Conservation (phyloP, 2,329 filamentous ascomycete species). For the Nakataea oryzae region DNA sequence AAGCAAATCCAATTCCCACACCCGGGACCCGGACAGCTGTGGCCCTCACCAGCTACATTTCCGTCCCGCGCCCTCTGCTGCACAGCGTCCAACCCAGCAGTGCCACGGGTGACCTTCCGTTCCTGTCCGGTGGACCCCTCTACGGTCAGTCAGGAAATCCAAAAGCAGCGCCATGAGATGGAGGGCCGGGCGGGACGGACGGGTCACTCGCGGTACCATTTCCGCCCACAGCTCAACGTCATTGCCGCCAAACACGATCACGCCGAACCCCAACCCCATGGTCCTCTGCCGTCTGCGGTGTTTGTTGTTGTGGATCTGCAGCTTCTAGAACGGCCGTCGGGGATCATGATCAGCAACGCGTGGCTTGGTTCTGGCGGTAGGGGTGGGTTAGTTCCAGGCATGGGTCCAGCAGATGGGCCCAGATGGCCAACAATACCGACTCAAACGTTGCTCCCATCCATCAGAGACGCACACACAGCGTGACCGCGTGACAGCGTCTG, state of each 20-base stretch:
- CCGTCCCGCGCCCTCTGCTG: neutral
- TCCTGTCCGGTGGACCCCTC: neutral
- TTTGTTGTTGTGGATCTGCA: neutral
- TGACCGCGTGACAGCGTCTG: no score
- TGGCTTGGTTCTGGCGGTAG: no score
- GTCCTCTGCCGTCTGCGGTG: neutral
- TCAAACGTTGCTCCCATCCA: neutral
- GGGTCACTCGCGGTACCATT: neutral
- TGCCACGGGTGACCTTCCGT: neutral
- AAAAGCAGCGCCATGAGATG: neutral
- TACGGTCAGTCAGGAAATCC: neutral
- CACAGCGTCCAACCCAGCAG: neutral
- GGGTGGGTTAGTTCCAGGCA: neutral
- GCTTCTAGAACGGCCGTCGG: neutral
- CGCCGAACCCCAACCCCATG: neutral
- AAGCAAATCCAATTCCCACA: neutral
- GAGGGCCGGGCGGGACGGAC: neutral
- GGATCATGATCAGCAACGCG: neutral
- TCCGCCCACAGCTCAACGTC: neutral
- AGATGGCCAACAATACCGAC: neutral
- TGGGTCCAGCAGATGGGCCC: neutral
- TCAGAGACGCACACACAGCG: neutral
- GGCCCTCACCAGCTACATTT: neutral
- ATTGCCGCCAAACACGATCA: neutral
- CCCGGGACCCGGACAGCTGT: neutral